Base-by-base conservation (phyloP, 2,329 filamentous ascomycete genomes). In the Iodosphaeria phyllophila region DNA sequence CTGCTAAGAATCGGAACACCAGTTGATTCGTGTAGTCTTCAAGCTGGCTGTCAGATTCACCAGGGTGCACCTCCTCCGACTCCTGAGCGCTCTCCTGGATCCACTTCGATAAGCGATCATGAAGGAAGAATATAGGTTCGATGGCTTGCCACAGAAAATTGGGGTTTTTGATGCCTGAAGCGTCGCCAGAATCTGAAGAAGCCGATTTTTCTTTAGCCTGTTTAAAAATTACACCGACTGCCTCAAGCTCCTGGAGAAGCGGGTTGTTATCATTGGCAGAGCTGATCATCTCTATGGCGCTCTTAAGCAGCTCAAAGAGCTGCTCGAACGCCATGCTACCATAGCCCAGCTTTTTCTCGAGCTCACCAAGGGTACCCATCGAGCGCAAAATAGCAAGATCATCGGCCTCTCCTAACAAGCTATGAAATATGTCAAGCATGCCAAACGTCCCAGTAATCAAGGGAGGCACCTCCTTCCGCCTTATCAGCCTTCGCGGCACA, bases 381-480 rank as follows among this genome's bases (percentile, higher is more conserved):
- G 39, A 40, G 13, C 43, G 38, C 12, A 44, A 22, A 6, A 43
- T 35, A 2, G 41, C 40, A 36, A 42, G 43, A 25, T 45, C 42
- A 8, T 44, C 41, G 6, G 40, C 39, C 20, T 45, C 42, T 2
- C 42, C 42, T 1, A 45, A 35, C 10, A 45, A 26, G 20, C 38
- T 41, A 28, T 45, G 42, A 22, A 45, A 45, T 15, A 45, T 43
- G 23, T 46, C 43, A 7, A 46, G 26, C 41, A 42, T 43, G 26
- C 60, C 60, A 35, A 64, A 63, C 0, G 60, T 65, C 11, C 60
- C 60, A 1, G 60, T 65, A 3, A 64, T 54, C 2, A 65, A 43
- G 5, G 60, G 60, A 18, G 48, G 60, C 5, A 63, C 52, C 16
- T 51, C 47, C 32, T 55, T 58, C 11, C 36, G 32, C 9, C 30